A percentile compares a stretch with the other conserved stretches of the same genome.
These are phyloP conservation scores for Calocera viscosa DNA, from an alignment of 768 basidiomycete genomes.

Conservation along the genomic window DNA sequence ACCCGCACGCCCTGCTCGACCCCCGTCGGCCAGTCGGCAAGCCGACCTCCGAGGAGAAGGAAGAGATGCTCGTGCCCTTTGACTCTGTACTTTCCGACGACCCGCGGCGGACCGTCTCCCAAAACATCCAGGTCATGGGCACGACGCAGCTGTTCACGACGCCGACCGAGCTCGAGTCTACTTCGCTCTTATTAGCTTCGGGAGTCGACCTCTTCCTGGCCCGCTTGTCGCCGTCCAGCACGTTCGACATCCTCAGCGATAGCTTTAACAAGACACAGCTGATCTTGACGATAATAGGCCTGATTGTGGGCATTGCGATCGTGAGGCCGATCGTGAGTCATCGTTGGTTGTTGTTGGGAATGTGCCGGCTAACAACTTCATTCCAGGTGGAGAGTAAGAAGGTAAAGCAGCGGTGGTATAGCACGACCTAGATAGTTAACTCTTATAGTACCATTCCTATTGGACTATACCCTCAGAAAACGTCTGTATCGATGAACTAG, in stretches of 20 bases:
- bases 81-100: constrained; percentile 70
- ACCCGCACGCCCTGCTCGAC: constrained; percentile 63
- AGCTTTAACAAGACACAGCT: constrained; percentile 89
- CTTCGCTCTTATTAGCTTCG: constrained; percentile 72
- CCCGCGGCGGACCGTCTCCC: constrained; percentile 43
- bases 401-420: neutral
- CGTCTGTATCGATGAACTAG: too few species aligned
- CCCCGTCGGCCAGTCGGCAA: constrained; percentile 73
- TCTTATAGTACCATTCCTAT: neutral
- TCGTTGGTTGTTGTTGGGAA: neutral
- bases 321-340: constrained; percentile 64
- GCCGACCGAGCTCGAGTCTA: constrained; percentile 81
- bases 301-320: constrained; percentile 64
- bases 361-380: neutral
- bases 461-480: too few species aligned
- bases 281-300: constrained; percentile 61
- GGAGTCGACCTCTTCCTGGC: constrained; percentile 86
- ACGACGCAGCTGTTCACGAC: constrained; percentile 59
- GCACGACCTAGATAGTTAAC: neutral
- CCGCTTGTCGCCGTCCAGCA: constrained; percentile 70
- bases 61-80: constrained; percentile 77
- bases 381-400: neutral
- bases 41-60: constrained; percentile 61
- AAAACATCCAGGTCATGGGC: constrained; percentile 50
- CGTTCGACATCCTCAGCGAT: constrained; percentile 86